These are phyloP conservation scores for Lablab purpureus DNA, from an alignment of 306 rosid species.

Conservation along the genomic window DNA sequence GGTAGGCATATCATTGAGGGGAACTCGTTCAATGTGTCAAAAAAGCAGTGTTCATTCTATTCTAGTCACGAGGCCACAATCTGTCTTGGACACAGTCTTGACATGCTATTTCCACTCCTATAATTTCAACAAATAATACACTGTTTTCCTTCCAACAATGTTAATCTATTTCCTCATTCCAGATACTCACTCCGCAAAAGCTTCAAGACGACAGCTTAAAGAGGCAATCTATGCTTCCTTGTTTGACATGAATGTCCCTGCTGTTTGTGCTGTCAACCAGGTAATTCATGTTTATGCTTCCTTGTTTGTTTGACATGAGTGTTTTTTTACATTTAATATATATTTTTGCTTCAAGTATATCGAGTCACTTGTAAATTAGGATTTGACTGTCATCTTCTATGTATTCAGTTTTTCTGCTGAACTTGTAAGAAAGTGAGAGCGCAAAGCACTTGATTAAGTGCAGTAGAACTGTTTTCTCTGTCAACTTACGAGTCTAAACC, in stretches of 20 bases:
- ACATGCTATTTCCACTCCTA: not conserved
- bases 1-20: not conserved
- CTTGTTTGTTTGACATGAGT: not conserved
- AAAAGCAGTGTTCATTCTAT: not conserved
- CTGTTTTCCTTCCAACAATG: slow-evolving; percentile 9
- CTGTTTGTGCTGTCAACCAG: slow-evolving; percentile 92
- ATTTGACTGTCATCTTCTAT: slow-evolving; percentile 3
- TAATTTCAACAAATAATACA: not conserved
- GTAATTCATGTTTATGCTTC: slow-evolving; percentile 49
- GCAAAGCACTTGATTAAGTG: not conserved
- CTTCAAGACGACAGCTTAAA: slow-evolving; percentile 85
- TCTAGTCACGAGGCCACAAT: not conserved
- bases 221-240: slow-evolving; percentile 72
- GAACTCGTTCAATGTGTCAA: not conserved
- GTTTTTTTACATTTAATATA: not conserved
- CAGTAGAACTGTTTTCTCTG: slow-evolving; percentile 5
- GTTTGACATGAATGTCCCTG: slow-evolving; percentile 89
- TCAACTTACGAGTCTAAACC: not conserved
- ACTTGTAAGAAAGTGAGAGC: slow-evolving; percentile 23
- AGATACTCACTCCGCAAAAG: slow-evolving; percentile 90
- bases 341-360: not conserved
- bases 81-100: not conserved
- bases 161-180: slow-evolving; percentile 42
- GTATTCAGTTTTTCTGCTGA: slow-evolving; percentile 4
- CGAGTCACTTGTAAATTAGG: not conserved